These are phyloP conservation scores for Leonotis leonurus DNA, from an alignment of 257 asterid species.

Conservation along the genomic window DNA sequence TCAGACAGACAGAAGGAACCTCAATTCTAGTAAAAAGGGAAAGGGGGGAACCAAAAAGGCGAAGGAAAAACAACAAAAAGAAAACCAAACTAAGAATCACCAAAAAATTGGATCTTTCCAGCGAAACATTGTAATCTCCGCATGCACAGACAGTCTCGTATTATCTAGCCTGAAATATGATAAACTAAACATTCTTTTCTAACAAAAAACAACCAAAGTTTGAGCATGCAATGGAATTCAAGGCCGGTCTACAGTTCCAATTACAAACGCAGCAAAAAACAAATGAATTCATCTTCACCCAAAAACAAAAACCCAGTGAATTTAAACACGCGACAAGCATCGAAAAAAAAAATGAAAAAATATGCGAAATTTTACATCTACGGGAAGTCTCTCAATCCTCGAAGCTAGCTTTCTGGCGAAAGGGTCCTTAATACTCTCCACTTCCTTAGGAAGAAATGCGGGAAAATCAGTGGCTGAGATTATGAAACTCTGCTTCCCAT, in stretches of 20 bases:
- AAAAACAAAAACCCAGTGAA: background rate
- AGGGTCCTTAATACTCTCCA: constrained; percentile 50
- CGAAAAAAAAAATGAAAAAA: background rate
- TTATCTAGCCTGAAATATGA: constrained; percentile 31
- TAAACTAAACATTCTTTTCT: background rate
- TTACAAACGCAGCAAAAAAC: background rate
- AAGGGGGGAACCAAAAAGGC: background rate
- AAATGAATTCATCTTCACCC: background rate
- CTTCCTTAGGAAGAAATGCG: constrained; percentile 34
- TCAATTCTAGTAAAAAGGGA: background rate
- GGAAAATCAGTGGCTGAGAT: constrained; percentile 38
- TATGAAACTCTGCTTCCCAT: constrained; percentile 15
- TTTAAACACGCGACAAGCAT: background rate
- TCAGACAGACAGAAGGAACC: too few relatives aligned
- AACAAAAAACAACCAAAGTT: background rate
- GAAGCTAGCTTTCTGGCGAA: constrained; percentile 68
- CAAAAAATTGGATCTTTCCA: background rate
- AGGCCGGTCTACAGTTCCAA: background rate
- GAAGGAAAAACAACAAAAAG: background rate
- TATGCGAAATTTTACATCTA: constrained; percentile 30
- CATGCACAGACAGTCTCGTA: constrained; percentile 28
- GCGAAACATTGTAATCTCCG: constrained; percentile 1
- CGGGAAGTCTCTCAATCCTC: constrained; percentile 60
- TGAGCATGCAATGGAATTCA: constrained; percentile 9
- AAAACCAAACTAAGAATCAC: background rate